A percentile compares a stretch with the other conserved stretches of the same genome.
phyloP scores from a whole-genome alignment of 306 rosid species.

The Inga oerstediana region DNA sequence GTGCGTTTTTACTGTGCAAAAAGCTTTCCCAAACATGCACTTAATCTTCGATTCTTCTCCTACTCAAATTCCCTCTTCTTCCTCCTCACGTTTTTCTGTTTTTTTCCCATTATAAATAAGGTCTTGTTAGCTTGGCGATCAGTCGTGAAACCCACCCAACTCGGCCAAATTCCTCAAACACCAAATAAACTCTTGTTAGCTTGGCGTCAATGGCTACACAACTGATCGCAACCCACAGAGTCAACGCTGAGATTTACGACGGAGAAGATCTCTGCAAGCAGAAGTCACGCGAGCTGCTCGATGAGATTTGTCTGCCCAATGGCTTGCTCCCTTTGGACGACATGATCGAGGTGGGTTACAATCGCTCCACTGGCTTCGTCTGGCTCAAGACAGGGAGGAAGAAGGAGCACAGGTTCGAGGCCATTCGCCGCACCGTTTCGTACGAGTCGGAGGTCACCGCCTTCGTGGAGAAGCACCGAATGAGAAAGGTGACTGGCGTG shows the following conservation, averaged over 20 bases:
- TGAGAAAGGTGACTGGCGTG: conserved; percentile 64
- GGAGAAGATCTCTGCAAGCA: conserved; percentile 65
- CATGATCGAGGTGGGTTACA: conserved; percentile 59
- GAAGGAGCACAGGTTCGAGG: conserved; percentile 55
- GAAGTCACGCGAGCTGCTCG: conserved; percentile 47
- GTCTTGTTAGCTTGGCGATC: neutral
- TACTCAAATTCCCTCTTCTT: neutral
- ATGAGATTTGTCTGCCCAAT: conserved; percentile 53
- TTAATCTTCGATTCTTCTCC: neutral
- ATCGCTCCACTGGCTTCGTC: conserved; percentile 61
- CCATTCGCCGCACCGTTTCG: conserved; percentile 54
- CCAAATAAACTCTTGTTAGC: neutral
- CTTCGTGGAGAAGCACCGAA: conserved; percentile 57
- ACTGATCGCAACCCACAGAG: conserved; percentile 43
- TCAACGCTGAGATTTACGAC: conserved; percentile 54
- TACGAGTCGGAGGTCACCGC: conserved; percentile 59
- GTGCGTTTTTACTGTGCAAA: too few relatives aligned
- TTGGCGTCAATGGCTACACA: conserved; percentile 33
- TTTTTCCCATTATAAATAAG: neutral
- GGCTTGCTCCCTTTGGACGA: conserved; percentile 69
- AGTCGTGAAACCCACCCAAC: neutral
- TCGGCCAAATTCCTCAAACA: neutral
- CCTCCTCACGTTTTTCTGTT: neutral
- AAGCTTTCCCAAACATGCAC: too few relatives aligned
- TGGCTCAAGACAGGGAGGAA: conserved; percentile 61